Evolutionary conservation across 257 asterid genomes (phyloP), one percentile per base, ranked within the genome.

Genomic region (Plantago ovata): DNA sequence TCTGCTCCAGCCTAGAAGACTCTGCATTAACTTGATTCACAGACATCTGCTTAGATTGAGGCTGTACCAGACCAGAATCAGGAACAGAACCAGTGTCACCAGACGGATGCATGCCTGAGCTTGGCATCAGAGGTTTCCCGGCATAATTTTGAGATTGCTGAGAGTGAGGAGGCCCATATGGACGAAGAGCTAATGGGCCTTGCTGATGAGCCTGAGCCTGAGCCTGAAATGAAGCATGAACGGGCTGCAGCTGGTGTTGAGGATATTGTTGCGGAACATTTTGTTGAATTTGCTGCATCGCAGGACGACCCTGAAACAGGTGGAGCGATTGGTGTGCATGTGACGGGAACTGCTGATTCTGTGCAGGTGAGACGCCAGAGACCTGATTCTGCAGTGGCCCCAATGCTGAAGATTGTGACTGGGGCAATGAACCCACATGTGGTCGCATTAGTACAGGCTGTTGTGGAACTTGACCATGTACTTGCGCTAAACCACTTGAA

Each of bases 171-270:
- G 85, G 81, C 22, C 77, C 88, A 62, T 79, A 67, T 6, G 90
- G 77, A 41, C 71, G 89, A 42, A 42, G 61, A 73, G 56, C 73
- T 77, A 86, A 47, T 2, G 85, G 72, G 50, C 77, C 78, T 36
- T 78, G 94, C 67, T 75, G 81, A 58, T 71, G 81, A 39, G 68
- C 62, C 72, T 80, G 95, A 69, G 75, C 70, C 38, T 70, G n/a
- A n/a, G n/a, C n/a, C n/a, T n/a, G 94, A 63, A 55, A 53, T 39
- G 79, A 69, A 62, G 75, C 77, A 64, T 51, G 46, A 69, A 74
- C 73, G 33, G 83, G 78, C 74, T 74, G 89, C 47, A n/a, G n/a
- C n/a, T n/a, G n/a, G n/a, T 73, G 93, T n/a, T 80, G 94, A 36
- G 70, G 57, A 65, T 72, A 79, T 58, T 77, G 83, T 64, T 75